Conservation (phyloP, 352 stramenopile genomes). For the Phytopythium aichiense region DNA sequence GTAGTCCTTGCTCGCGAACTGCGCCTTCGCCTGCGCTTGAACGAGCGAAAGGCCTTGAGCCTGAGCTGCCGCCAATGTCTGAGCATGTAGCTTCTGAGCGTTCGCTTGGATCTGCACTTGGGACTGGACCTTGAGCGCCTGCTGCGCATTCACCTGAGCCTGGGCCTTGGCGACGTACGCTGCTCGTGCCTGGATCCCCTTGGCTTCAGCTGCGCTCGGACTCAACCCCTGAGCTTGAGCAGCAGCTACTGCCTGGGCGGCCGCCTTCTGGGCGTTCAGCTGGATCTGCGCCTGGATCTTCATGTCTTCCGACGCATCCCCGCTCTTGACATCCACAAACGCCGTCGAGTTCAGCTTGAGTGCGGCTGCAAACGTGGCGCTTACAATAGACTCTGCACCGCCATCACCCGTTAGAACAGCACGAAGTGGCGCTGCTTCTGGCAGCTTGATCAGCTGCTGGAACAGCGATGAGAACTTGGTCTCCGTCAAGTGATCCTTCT, state of each 20-base stretch:
- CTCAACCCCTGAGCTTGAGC: slow-evolving; percentile 80
- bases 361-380: slow-evolving; percentile 88
- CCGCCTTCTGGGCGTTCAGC: slow-evolving; percentile 80
- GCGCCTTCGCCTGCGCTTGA: slow-evolving; percentile 82
- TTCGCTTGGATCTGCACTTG: slow-evolving; percentile 89
- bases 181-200: slow-evolving; percentile 76
- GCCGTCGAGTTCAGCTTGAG: slow-evolving; percentile 46
- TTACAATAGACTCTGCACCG: slow-evolving; percentile 88
- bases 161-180: slow-evolving; percentile 85
- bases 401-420: slow-evolving; percentile 85
- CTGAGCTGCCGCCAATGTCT: slow-evolving; percentile 79
- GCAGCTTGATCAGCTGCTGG: slow-evolving; percentile 90
- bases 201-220: slow-evolving; percentile 58
- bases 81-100: slow-evolving; percentile 83
- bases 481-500: slow-evolving; percentile 76
- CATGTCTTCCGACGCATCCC: slow-evolving; percentile 47
- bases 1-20: slow-evolving; percentile 88
- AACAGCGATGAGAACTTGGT: slow-evolving; percentile 93
- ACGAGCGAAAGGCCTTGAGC: slow-evolving; percentile 82
- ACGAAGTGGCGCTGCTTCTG: slow-evolving; percentile 85
- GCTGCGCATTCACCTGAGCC: slow-evolving; percentile 79
- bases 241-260: slow-evolving; percentile 67
- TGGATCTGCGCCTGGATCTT: slow-evolving; percentile 87
- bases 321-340: slow-evolving; percentile 32
- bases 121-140: slow-evolving; percentile 79